phyloP scores from a whole-genome alignment of 345 rosid genomes.

The Gossypioides kirkii region DNA sequence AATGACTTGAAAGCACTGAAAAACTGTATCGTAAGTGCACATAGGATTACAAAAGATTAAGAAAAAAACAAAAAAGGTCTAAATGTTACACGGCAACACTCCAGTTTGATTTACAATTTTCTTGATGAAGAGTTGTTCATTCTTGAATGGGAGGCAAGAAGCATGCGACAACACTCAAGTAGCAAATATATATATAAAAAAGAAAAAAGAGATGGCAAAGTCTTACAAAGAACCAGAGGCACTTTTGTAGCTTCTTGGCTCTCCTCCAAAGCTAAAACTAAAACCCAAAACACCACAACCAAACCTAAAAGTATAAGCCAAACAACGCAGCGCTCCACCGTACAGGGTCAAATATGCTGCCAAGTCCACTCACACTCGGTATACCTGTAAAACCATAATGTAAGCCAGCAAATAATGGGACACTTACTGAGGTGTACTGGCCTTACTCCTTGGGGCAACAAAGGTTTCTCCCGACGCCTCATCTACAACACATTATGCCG shows the following conservation, averaged over 20 bases:
- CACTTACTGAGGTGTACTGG: slow-evolving; percentile 20
- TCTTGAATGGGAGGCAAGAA: background rate
- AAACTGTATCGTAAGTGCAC: background rate
- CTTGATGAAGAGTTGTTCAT: background rate
- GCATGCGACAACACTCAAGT: background rate
- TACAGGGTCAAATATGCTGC: background rate
- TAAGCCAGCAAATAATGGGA: slow-evolving; percentile 18
- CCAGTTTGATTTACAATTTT: background rate
- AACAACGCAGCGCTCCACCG: background rate
- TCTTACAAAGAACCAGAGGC: background rate
- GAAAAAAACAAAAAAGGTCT: background rate
- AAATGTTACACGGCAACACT: background rate
- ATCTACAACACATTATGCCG: slow-evolving; percentile 17
- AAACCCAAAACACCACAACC: background rate
- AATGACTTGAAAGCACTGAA: background rate
- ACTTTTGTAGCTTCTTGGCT: background rate
- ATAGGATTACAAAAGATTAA: background rate
- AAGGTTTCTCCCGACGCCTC: background rate
- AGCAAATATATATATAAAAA: too few relatives aligned
- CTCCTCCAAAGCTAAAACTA: background rate
- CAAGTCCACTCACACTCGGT: background rate
- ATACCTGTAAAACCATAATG: slow-evolving; percentile 20
- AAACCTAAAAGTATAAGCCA: background rate
- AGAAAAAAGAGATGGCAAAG: background rate
- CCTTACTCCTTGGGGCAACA: background rate